phyloP scores from a whole-genome alignment of 495 filamentous ascomycete species.

The Gamarada debralockiae region DNA sequence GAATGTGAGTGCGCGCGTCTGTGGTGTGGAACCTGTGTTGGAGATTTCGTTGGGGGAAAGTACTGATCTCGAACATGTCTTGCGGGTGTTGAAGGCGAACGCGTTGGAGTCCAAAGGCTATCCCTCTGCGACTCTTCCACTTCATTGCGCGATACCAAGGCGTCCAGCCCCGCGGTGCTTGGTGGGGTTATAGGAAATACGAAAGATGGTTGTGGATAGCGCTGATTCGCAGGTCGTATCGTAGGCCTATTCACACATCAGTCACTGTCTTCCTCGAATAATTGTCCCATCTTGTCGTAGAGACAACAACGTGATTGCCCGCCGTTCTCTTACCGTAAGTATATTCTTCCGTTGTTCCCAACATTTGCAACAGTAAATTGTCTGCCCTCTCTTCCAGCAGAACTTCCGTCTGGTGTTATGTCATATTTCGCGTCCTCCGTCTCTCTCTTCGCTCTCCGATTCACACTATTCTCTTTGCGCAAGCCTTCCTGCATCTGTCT shows the following conservation, averaged over 20 bases:
- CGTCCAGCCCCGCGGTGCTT: slow-evolving; percentile 50
- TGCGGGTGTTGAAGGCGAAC: slow-evolving; percentile 28
- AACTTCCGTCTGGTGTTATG: slow-evolving; percentile 38
- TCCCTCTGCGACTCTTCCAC: slow-evolving; percentile 38
- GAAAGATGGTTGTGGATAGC: slow-evolving; percentile 55
- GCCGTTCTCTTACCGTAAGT: slow-evolving; percentile 68
- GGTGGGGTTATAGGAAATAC: slow-evolving; percentile 56
- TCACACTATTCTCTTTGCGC: slow-evolving; percentile 23
- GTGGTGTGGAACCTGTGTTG: slow-evolving; percentile 24
- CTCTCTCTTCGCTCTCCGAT: slow-evolving; percentile 17
- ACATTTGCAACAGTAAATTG: slow-evolving; percentile 95
- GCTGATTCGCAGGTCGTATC: slow-evolving; percentile 51
- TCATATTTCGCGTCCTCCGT: slow-evolving; percentile 37
- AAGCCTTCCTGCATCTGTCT: slow-evolving; percentile 20
- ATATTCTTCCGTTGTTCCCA: slow-evolving; percentile 89
- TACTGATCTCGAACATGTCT: slow-evolving; percentile 24
- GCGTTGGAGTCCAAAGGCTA: slow-evolving; percentile 45
- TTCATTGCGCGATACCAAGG: slow-evolving; percentile 33
- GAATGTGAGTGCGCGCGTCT: slow-evolving; percentile 61
- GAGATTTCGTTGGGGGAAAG: slow-evolving; percentile 22
- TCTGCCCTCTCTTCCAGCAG: slow-evolving; percentile 54
- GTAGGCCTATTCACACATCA: slow-evolving; percentile 47
- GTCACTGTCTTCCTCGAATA: slow-evolving; percentile 5
- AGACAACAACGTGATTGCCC: slow-evolving; percentile 9
- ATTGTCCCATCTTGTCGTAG: background rate